phyloP scores from a whole-genome alignment of 345 rosid genomes.

The Melastoma malabathricum region DNA sequence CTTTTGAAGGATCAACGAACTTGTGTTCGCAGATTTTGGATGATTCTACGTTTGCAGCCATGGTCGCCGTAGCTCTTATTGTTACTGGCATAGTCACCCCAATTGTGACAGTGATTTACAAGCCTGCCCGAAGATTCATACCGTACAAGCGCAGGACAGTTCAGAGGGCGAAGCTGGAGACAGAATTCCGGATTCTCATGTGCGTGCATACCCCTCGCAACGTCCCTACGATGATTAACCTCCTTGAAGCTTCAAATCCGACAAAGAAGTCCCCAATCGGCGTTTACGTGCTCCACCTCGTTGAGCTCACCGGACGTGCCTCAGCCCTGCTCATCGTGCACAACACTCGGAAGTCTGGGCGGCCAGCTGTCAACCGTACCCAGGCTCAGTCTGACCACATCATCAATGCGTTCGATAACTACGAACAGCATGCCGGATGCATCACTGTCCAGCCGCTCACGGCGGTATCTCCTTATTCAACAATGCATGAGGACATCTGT shows the following conservation, averaged over 20 bases:
- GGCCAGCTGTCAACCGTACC: slow-evolving; percentile 63
- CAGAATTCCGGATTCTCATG: slow-evolving; percentile 49
- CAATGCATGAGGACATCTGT: slow-evolving; percentile 94
- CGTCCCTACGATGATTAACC: slow-evolving; percentile 79
- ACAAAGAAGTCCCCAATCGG: slow-evolving; percentile 63
- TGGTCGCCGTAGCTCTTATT: slow-evolving; percentile 65
- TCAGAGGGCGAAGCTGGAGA: slow-evolving; percentile 51
- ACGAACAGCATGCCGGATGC: slow-evolving; percentile 45
- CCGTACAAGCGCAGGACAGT: slow-evolving; percentile 61
- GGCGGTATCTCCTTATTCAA: slow-evolving; percentile 81
- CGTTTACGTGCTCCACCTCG: slow-evolving; percentile 75
- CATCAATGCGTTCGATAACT: slow-evolving; percentile 74
- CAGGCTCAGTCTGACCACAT: slow-evolving; percentile 96
- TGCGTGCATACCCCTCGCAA: slow-evolving; percentile 81
- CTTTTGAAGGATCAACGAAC: not conserved
- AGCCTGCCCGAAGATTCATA: slow-evolving; percentile 44
- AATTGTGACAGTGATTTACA: slow-evolving; percentile 40
- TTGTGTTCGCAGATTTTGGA: slow-evolving; percentile 49
- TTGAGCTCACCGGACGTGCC: slow-evolving; percentile 90
- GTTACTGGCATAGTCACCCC: slow-evolving; percentile 73
- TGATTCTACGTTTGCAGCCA: slow-evolving; percentile 58
- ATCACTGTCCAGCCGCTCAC: slow-evolving; percentile 76
- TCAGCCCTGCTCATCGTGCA: slow-evolving; percentile 94
- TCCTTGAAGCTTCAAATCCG: slow-evolving; percentile 78
- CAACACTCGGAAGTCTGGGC: slow-evolving; percentile 53